Percentiles rank a stretch among this genome's conserved stretches.
Evolutionary conservation across 2,329 filamentous ascomycete species (phyloP).

Genomic region (Alternaria metachromatica): DNA sequence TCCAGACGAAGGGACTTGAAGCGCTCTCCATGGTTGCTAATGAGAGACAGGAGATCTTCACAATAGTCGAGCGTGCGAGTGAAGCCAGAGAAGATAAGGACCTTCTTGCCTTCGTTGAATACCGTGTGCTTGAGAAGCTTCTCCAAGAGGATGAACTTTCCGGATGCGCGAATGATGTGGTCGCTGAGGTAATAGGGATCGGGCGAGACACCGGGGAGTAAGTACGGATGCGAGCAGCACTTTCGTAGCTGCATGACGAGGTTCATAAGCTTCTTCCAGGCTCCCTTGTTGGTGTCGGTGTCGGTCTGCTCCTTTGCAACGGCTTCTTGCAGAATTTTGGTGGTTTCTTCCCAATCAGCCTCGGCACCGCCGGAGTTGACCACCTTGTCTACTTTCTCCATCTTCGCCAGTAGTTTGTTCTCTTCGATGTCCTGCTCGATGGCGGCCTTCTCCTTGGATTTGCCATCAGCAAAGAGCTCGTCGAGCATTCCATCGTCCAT

Average conservation of each 20-base stretch:
- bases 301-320: slow-evolving; percentile 51
- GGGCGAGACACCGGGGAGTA: slow-evolving; percentile 56
- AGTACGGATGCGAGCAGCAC: slow-evolving; percentile 63
- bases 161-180: slow-evolving; percentile 59
- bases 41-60: slow-evolving; percentile 58
- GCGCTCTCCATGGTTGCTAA: slow-evolving; percentile 48
- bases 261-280: slow-evolving; percentile 61
- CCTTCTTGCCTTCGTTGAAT: slow-evolving; percentile 59
- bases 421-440: slow-evolving; percentile 49
- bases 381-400: slow-evolving; percentile 44
- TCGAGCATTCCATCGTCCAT: slow-evolving; percentile 59
- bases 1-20: slow-evolving; percentile 61
- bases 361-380: slow-evolving; percentile 13
- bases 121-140: slow-evolving; percentile 60
- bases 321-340: slow-evolving; percentile 97
- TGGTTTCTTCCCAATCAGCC: slow-evolving; percentile 68
- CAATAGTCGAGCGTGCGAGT: slow-evolving; percentile 59
- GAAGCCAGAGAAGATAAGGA: slow-evolving; percentile 65
- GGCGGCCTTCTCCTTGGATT: slow-evolving; percentile 52
- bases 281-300: slow-evolving; percentile 40
- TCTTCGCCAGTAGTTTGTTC: slow-evolving; percentile 39
- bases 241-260: slow-evolving; percentile 64
- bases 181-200: slow-evolving; percentile 55
- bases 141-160: slow-evolving; percentile 63
- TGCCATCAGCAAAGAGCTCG: slow-evolving; percentile 59